A percentile compares a stretch with the other conserved stretches of the same genome.
Evolutionary conservation across 2,329 filamentous ascomycete genomes (phyloP).

Genomic region (Penicillium janthinellum): DNA sequence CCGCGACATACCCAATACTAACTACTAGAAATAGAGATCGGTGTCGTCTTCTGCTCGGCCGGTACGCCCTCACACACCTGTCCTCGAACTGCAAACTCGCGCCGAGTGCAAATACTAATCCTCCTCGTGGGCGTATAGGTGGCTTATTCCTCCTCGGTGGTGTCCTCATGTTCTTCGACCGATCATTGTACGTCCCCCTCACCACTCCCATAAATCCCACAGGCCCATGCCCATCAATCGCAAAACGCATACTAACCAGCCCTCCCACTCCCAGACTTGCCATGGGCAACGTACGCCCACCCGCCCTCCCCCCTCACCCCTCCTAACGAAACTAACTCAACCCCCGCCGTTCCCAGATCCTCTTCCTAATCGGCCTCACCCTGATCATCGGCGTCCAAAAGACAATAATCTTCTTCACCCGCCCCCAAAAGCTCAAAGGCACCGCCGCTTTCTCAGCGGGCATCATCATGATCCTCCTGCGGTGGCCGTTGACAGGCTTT

Average conservation of each 20-base stretch:
- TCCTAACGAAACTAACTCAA: slow-evolving; percentile 6
- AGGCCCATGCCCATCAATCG: not conserved
- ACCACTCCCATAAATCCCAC: not conserved
- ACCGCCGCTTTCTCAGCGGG: slow-evolving; percentile 85
- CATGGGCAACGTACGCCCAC: slow-evolving; percentile 81
- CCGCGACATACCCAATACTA: not conserved
- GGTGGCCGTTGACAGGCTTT: slow-evolving; percentile 92
- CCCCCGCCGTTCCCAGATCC: slow-evolving; percentile 63
- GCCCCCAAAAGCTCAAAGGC: slow-evolving; percentile 88
- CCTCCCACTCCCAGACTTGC: slow-evolving; percentile 65
- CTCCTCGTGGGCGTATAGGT: slow-evolving; percentile 55
- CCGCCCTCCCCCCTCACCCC: slow-evolving; percentile 4
- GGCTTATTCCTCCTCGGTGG: slow-evolving; percentile 93
- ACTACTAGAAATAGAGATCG: slow-evolving; percentile 70
- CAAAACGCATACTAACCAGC: slow-evolving; percentile 6
- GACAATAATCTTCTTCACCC: slow-evolving; percentile 90
- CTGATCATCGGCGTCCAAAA: slow-evolving; percentile 93
- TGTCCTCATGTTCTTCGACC: slow-evolving; percentile 96
- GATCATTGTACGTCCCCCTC: slow-evolving; percentile 72
- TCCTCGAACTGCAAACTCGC: not conserved
- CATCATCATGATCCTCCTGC: slow-evolving; percentile 79
- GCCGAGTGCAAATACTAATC: slow-evolving; percentile 6
- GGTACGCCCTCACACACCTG: slow-evolving; percentile 60
- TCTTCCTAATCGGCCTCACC: slow-evolving; percentile 94
- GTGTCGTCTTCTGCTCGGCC: slow-evolving; percentile 95